A percentile compares a stretch with the other conserved stretches of the same genome.
Evolutionary conservation across 108 stramenopile genomes (phyloP).

Genomic region (Fistulifera pelliculosa): DNA sequence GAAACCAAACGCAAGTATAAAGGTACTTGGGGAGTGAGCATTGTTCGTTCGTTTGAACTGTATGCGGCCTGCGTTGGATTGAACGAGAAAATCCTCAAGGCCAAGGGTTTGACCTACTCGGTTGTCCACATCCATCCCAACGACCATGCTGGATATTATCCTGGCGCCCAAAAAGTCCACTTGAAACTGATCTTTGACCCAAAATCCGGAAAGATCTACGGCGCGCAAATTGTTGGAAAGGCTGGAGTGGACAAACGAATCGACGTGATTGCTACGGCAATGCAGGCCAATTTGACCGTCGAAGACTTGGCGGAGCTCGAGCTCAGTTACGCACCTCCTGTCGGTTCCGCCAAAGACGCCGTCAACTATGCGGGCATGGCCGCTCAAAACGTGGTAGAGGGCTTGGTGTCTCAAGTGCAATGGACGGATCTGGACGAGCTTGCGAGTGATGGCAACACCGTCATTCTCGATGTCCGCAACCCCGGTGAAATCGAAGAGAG

Average conservation of each 20-base stretch:
- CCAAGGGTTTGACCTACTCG: conserved; percentile 33
- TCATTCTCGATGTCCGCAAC: conserved; percentile 53
- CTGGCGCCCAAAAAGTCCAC: conserved; percentile 50
- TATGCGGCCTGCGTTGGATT: conserved; percentile 54
- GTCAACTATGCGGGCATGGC: conserved; percentile 69
- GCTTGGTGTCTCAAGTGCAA: conserved; percentile 49
- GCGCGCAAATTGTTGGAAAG: conserved; percentile 61
- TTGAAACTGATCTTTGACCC: conserved; percentile 53
- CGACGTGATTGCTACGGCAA: conserved; percentile 64
- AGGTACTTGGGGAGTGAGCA: conserved; percentile 55
- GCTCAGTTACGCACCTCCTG: conserved; percentile 64
- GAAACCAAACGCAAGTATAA: conserved; percentile 44
- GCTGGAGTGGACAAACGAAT: conserved; percentile 65
- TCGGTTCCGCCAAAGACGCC: conserved; percentile 57
- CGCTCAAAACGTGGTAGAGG: conserved; percentile 54
- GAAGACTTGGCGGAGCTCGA: conserved; percentile 52
- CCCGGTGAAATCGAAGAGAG: conserved; percentile 32
- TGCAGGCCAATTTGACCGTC: conserved; percentile 49
- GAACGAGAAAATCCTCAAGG: conserved; percentile 53
- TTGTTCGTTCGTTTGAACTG: conserved; percentile 49
- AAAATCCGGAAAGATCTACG: conserved; percentile 40
- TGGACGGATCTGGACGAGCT: conserved; percentile 44
- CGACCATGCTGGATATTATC: conserved; percentile 54
- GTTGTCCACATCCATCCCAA: conserved; percentile 57
- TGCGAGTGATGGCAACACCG: conserved; percentile 14